A percentile compares a stretch with the other conserved stretches of the same genome.
These are phyloP conservation scores for Fusarium verrucosum DNA, from an alignment of 2,329 filamentous ascomycete species.

Conservation along the genomic window DNA sequence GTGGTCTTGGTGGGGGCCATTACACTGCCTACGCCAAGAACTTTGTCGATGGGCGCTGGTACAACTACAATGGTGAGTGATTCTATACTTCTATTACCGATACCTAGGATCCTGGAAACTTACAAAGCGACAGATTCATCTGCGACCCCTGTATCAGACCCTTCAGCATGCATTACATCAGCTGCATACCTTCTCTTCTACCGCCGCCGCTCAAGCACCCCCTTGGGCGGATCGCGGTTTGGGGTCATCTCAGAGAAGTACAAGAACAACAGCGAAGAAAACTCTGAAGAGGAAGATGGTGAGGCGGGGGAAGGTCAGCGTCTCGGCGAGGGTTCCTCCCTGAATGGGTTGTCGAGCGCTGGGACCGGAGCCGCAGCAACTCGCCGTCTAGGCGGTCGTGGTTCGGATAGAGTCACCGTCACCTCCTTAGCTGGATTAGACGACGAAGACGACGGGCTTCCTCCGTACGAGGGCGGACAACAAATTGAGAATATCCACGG, in stretches of 20 bases:
- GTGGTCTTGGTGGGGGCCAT: constrained; percentile 91
- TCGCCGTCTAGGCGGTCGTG: constrained; percentile 69
- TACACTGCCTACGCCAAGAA: constrained; percentile 97
- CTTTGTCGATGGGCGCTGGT: constrained; percentile 89
- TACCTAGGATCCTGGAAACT: constrained; percentile 45
- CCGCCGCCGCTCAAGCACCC: constrained; percentile 78
- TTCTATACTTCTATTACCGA: background rate
- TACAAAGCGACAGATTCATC: constrained; percentile 72
- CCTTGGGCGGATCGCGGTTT: constrained; percentile 82
- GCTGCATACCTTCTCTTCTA: constrained; percentile 97
- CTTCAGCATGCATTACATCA: constrained; percentile 71
- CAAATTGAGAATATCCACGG: constrained; percentile 47
- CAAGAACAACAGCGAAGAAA: constrained; percentile 62
- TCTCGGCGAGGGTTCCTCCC: constrained; percentile 85
- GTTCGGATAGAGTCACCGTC: constrained; percentile 58
- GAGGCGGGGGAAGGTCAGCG: constrained; percentile 82
- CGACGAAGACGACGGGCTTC: constrained; percentile 47
- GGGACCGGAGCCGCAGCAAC: constrained; percentile 79
- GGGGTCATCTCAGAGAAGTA: constrained; percentile 74
- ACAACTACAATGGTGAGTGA: constrained; percentile 90
- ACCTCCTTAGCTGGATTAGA: constrained; percentile 41
- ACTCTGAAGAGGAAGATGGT: constrained; percentile 54
- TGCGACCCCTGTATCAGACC: constrained; percentile 69
- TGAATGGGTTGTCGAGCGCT: constrained; percentile 90
- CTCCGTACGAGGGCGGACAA: constrained; percentile 46